These are phyloP conservation scores for Lathyrus oleraceus DNA, from an alignment of 306 rosid genomes.

Conservation along the genomic window DNA sequence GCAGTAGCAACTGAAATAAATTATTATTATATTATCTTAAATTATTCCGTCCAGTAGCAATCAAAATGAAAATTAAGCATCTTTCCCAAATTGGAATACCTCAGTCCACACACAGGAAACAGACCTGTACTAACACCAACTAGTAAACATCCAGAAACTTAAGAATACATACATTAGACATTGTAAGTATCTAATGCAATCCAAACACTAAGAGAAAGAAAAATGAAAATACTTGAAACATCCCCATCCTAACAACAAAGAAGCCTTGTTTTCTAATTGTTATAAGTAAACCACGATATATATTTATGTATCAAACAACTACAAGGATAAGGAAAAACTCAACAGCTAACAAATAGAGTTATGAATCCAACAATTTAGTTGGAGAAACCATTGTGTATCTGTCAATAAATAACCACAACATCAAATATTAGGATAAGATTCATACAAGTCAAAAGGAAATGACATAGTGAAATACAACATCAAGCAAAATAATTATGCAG, in stretches of 20 bases:
- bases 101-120: not conserved
- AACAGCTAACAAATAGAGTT: conserved; percentile 52
- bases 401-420: conserved; percentile 39
- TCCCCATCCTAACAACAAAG: too few relatives aligned
- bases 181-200: conserved; percentile 10
- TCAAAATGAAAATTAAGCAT: too few relatives aligned
- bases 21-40: too few relatives aligned
- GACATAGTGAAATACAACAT: conserved; percentile 44
- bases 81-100: not conserved
- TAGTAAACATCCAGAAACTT: not conserved
- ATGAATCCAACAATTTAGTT: conserved; percentile 47
- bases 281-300: too few relatives aligned
- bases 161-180: not conserved
- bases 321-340: conserved; percentile 43
- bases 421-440: conserved; percentile 37
- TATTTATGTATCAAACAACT: too few relatives aligned
- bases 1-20: too few relatives aligned
- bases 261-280: too few relatives aligned
- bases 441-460: conserved; percentile 31
- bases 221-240: not conserved
- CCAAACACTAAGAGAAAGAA: not conserved
- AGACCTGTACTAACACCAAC: not conserved
- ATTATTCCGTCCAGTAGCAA: too few relatives aligned
- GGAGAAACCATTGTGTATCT: conserved; percentile 54
- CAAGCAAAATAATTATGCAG: too few relatives aligned